phyloP scores from a whole-genome alignment of 805 yeast species.

The Pichia membranifaciens region DNA sequence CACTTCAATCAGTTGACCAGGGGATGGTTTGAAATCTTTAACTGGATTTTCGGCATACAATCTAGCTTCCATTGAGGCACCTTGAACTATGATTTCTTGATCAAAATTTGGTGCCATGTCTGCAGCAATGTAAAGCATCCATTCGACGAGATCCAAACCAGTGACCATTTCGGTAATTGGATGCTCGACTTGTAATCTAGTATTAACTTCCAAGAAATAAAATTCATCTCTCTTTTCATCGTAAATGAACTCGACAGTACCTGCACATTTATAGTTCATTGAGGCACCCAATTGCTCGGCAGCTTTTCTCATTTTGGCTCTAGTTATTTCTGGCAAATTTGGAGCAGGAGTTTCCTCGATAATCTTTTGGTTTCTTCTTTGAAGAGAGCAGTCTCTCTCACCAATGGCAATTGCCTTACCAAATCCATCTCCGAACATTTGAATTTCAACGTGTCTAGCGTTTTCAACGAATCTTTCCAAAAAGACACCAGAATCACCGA shows the following conservation, averaged over 20 bases:
- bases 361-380: constrained; percentile 93
- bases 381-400: constrained; percentile 96
- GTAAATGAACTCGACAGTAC: constrained; percentile 93
- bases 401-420: constrained; percentile 93
- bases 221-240: constrained; percentile 83
- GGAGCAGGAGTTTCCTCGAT: constrained; percentile 99
- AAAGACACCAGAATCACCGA: constrained; percentile 94
- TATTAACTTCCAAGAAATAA: constrained; percentile 92
- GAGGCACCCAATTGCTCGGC: constrained; percentile 77
- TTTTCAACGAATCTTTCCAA: constrained; percentile 91
- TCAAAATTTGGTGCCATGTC: constrained; percentile 77
- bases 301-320: constrained; percentile 69
- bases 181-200: constrained; percentile 96
- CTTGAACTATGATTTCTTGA: constrained; percentile 54
- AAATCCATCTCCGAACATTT: constrained; percentile 91
- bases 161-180: constrained; percentile 95
- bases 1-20: constrained; percentile 87
- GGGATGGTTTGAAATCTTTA: constrained; percentile 91
- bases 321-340: constrained; percentile 73
- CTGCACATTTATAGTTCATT: constrained; percentile 92
- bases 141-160: constrained; percentile 90
- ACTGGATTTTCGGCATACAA: constrained; percentile 96
- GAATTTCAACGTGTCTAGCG: constrained; percentile 95
- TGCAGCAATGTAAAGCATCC: constrained; percentile 94
- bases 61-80: constrained; percentile 96